Evolutionary conservation across 2,329 filamentous ascomycete genomes (phyloP).

Genomic region (Aspergillus piperis): DNA sequence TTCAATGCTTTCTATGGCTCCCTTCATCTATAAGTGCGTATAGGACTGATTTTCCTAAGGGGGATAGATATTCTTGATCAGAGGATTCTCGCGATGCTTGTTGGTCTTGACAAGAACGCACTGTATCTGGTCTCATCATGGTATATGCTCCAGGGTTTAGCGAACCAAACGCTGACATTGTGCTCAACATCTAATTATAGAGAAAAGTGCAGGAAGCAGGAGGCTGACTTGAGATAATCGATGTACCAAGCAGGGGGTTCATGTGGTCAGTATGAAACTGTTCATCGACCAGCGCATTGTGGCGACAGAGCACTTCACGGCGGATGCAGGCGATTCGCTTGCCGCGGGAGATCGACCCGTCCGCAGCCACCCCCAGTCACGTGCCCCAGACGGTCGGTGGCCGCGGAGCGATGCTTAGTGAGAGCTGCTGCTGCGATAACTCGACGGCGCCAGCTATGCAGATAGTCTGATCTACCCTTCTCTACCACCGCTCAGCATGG

Average conservation of each 20-base stretch:
- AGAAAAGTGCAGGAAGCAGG: no score
- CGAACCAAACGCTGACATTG: no score
- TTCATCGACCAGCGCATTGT: not conserved
- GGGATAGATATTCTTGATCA: no score
- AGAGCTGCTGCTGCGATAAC: not conserved
- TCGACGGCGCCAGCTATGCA: constrained; percentile 1
- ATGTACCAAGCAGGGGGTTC: not conserved
- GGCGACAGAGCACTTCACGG: not conserved
- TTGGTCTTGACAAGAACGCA: no score
- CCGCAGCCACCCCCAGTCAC: constrained; percentile 4
- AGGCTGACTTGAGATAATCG: not conserved
- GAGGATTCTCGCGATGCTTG: no score
- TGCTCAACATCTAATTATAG: no score
- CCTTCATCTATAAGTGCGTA: no score
- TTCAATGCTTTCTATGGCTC: no score
- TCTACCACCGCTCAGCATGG: constrained; percentile 1
- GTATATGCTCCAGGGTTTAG: no score
- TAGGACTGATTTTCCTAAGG: no score
- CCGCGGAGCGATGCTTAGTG: not conserved
- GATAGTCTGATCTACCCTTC: not conserved
- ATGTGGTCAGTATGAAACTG: not conserved
- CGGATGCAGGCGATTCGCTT: not conserved
- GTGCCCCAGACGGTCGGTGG: not conserved
- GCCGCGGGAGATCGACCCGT: constrained; percentile 8
- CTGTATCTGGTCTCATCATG: no score